These are phyloP conservation scores for Penicillium taxi DNA, from an alignment of 495 filamentous ascomycete genomes.

Conservation along the genomic window DNA sequence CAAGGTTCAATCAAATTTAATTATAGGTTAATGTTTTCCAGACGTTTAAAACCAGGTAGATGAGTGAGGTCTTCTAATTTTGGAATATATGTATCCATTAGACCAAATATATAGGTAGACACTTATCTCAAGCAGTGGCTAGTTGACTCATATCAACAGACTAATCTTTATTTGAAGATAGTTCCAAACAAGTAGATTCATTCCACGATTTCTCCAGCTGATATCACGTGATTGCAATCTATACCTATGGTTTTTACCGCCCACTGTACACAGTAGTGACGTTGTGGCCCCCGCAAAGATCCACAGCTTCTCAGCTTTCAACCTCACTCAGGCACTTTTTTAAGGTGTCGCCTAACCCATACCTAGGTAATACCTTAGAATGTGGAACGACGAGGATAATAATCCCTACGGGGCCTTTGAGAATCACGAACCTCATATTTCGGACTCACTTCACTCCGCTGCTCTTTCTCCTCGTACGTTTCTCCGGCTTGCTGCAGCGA, in stretches of 20 bases:
- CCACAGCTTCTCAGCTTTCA: slow-evolving; percentile 15
- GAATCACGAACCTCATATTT: slow-evolving; percentile 68
- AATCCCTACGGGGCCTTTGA: slow-evolving; percentile 91
- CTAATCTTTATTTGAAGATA: no score
- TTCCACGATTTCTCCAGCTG: no score
- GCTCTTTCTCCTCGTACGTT: slow-evolving; percentile 47
- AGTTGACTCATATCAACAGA: no score
- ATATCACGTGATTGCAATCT: no score
- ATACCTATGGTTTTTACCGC: slow-evolving; percentile 3
- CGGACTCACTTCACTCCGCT: slow-evolving; percentile 58
- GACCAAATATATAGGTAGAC: no score
- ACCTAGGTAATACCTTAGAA: slow-evolving; percentile 16
- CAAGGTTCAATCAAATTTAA: no score
- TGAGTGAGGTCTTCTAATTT: no score
- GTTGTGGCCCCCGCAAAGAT: slow-evolving; percentile 22
- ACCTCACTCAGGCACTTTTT: slow-evolving; percentile 2
- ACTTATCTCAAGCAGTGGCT: no score
- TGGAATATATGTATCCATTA: no score
- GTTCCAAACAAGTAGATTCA: no score
- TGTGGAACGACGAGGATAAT: slow-evolving; percentile 87
- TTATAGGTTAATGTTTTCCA: no score
- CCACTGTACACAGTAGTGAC: slow-evolving; percentile 14
- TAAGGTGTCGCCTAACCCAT: slow-evolving; percentile 12
- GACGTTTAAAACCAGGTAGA: no score
- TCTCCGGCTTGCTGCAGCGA: slow-evolving; percentile 2